Evolutionary conservation across 2,329 filamentous ascomycete species (phyloP).

Genomic region (Diaporthe nobilis): DNA sequence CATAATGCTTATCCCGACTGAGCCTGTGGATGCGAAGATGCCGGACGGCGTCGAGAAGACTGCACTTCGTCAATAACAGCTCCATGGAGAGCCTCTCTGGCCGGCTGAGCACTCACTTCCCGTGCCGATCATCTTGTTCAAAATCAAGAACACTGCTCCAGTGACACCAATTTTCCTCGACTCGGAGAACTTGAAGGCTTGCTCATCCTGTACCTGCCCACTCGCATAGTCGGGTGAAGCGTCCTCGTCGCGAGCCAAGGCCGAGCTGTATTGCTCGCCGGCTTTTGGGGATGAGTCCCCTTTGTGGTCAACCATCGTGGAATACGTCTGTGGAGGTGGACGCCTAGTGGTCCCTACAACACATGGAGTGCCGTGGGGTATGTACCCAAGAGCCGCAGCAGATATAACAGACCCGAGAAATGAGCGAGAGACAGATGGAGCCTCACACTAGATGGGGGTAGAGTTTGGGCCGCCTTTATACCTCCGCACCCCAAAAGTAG

Average conservation of each 20-base stretch:
- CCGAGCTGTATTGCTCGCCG: slow-evolving; percentile 9
- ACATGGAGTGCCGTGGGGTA: neutral
- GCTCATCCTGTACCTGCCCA: slow-evolving; percentile 40
- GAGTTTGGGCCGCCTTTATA: slow-evolving; percentile 14
- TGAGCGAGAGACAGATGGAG: neutral
- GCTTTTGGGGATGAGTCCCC: neutral
- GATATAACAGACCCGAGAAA: neutral
- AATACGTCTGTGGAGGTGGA: too few relatives aligned
- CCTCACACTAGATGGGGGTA: slow-evolving; percentile 2
- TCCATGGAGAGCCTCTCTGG: neutral
- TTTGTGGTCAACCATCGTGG: slow-evolving; percentile 28
- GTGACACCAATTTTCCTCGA: slow-evolving; percentile 66
- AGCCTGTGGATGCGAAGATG: slow-evolving; percentile 66
- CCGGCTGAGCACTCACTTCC: slow-evolving; percentile 59
- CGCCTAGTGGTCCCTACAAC: neutral
- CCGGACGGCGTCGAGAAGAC: slow-evolving; percentile 69
- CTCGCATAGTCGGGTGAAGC: neutral
- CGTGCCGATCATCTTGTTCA: slow-evolving; percentile 73
- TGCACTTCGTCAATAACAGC: neutral
- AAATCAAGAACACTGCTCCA: slow-evolving; percentile 67
- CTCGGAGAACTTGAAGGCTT: slow-evolving; percentile 56
- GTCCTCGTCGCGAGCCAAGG: neutral
- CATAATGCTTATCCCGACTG: slow-evolving; percentile 61
- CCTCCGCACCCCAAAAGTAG: neutral
- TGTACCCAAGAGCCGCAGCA: neutral